Evolutionary conservation across 1,284 basidiomycete species (phyloP).

Genomic region (Trichosporon asahii): DNA sequence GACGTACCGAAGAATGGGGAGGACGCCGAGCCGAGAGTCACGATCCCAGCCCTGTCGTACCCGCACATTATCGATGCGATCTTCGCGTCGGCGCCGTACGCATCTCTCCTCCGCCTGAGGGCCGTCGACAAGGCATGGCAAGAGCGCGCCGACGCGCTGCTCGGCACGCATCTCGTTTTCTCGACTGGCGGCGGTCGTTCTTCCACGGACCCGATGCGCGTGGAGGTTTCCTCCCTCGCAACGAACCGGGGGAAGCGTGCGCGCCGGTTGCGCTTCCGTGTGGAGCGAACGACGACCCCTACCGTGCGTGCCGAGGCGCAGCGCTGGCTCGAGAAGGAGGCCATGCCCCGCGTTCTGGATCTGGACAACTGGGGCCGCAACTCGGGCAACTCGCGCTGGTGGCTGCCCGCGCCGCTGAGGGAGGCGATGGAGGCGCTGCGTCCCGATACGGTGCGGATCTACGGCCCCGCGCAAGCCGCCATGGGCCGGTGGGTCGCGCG

Average conservation of each 20-base stretch:
- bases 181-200: neutral
- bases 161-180: neutral
- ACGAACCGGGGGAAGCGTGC: neutral
- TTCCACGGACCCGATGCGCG: neutral
- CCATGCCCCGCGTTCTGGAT: neutral
- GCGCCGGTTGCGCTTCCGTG: neutral
- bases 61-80: constrained; percentile 12
- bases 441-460: neutral
- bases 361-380: neutral
- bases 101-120: neutral
- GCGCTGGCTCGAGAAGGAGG: neutral
- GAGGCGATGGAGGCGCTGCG: neutral
- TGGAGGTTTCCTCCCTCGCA: neutral
- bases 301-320: neutral
- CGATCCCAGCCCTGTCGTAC: neutral
- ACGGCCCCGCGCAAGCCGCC: neutral
- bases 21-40: neutral
- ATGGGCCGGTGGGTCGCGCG: neutral
- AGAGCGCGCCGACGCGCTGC: neutral
- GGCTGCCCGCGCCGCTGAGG: neutral
- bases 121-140: neutral
- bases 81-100: neutral
- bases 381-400: neutral
- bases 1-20: no score
- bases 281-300: neutral